Percentiles rank a stretch among this genome's conserved stretches.
These are phyloP conservation scores for Aspergillus sp. DNA, from an alignment of 2,329 filamentous ascomycete genomes.

Conservation along the genomic window DNA sequence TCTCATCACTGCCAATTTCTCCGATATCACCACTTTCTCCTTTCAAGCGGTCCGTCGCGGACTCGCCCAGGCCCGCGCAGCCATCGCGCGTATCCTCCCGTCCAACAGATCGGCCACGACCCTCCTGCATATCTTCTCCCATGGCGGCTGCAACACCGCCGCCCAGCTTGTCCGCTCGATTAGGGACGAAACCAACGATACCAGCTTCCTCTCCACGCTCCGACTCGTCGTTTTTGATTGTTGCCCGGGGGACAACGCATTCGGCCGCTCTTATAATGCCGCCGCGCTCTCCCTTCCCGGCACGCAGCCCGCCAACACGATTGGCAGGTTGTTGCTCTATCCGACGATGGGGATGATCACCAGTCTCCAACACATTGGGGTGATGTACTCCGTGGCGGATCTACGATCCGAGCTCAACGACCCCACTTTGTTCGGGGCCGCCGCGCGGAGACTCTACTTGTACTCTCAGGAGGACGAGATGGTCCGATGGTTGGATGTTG, in stretches of 20 bases:
- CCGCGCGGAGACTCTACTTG: slow-evolving; percentile 15
- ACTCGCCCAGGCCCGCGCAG: slow-evolving; percentile 5
- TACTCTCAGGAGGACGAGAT: slow-evolving; percentile 18
- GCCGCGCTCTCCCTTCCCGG: slow-evolving; percentile 13
- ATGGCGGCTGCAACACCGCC: slow-evolving; percentile 12
- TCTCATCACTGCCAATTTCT: slow-evolving; percentile 8
- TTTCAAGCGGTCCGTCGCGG: slow-evolving; percentile 2
- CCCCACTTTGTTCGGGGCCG: slow-evolving; percentile 11
- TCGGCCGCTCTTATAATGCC: slow-evolving; percentile 6
- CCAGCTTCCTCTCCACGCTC: slow-evolving; percentile 1
- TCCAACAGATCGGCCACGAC: not conserved
- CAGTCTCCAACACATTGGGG: slow-evolving; percentile 9
- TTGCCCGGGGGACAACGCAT: slow-evolving; percentile 10
- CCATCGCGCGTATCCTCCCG: not conserved
- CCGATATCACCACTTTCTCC: slow-evolving; percentile 1
- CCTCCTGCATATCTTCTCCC: slow-evolving; percentile 15
- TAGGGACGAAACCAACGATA: not conserved
- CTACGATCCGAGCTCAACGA: slow-evolving; percentile 17
- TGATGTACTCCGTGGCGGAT: slow-evolving; percentile 12
- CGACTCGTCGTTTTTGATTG: slow-evolving; percentile 11
- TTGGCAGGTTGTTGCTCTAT: slow-evolving; percentile 15
- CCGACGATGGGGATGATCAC: slow-evolving; percentile 14
- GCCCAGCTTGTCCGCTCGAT: slow-evolving; percentile 8
- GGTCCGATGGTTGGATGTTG: slow-evolving; percentile 19
- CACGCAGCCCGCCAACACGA: slow-evolving; percentile 4